Conservation (phyloP, 805 yeast species). For the Starmerella asiatica region DNA sequence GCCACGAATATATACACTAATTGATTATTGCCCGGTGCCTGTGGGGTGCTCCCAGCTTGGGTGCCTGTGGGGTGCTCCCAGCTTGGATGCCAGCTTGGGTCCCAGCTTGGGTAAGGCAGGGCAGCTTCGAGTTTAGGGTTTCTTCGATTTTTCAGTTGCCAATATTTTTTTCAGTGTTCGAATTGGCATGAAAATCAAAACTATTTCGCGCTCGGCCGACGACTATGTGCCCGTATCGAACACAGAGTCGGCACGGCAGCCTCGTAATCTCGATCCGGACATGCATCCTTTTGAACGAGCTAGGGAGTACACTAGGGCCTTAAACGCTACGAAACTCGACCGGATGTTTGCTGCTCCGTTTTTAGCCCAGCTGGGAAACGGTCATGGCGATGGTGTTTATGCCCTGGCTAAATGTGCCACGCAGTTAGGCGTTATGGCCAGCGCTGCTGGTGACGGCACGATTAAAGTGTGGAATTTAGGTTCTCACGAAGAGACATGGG, state of each 20-base stretch:
- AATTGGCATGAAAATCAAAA: slow-evolving; percentile 61
- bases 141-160: neutral
- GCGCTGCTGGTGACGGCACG: slow-evolving; percentile 92
- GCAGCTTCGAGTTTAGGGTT: neutral
- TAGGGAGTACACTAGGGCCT: slow-evolving; percentile 85
- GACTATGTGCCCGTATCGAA: slow-evolving; percentile 84
- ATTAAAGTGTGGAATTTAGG: slow-evolving; percentile 89
- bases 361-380: slow-evolving; percentile 84
- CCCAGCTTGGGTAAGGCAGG: no score
- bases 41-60: no score
- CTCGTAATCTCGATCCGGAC: slow-evolving; percentile 85
- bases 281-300: slow-evolving; percentile 96
- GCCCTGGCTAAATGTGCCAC: slow-evolving; percentile 66
- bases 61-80: no score
- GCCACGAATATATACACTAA: no score
- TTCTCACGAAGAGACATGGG: slow-evolving; percentile 56
- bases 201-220: slow-evolving; percentile 81
- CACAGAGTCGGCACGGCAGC: slow-evolving; percentile 73
- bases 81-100: no score
- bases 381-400: slow-evolving; percentile 92
- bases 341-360: slow-evolving; percentile 97
- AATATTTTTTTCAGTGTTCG: no score
- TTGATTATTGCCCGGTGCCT: no score
- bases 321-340: slow-evolving; percentile 89
- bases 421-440: slow-evolving; percentile 60